A percentile compares a stretch with the other conserved stretches of the same genome.
phyloP scores from a whole-genome alignment of 129 eudicot genomes.

The Tagetes erecta region DNA sequence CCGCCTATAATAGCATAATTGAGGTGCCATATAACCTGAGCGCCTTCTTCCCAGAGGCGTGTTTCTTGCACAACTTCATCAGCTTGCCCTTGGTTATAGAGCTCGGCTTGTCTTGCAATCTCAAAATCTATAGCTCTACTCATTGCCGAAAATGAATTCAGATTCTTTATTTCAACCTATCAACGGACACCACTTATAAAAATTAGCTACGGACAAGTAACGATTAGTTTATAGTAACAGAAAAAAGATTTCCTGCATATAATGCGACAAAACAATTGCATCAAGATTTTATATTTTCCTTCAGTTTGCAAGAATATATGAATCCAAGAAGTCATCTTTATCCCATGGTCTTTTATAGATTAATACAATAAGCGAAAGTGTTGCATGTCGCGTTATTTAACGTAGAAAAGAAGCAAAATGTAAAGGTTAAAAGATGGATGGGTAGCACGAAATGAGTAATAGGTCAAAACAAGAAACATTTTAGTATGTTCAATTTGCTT shows the following conservation, averaged over 20 bases:
- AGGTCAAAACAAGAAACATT: not conserved
- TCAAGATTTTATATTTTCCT: not conserved
- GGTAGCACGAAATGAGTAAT: not conserved
- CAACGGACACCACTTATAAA: not conserved
- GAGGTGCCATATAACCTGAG: slow-evolving; percentile 61
- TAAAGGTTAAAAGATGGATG: not conserved
- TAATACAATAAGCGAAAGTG: not conserved
- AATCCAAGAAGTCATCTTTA: not conserved
- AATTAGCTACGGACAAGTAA: slow-evolving; percentile 28
- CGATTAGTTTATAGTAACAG: not conserved
- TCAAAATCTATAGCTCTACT: slow-evolving; percentile 92
- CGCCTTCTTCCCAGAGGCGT: slow-evolving; percentile 95
- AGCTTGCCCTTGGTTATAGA: slow-evolving; percentile 62
- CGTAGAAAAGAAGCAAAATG: not conserved
- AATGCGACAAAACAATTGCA: not conserved
- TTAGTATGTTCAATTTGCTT: slow-evolving; percentile 3
- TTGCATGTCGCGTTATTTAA: not conserved
- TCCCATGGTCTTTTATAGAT: not conserved
- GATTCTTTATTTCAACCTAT: slow-evolving; percentile 93
- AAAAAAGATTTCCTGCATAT: not conserved
- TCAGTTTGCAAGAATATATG: not conserved
- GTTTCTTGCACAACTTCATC: slow-evolving; percentile 91
- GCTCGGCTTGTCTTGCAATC: slow-evolving; percentile 75
- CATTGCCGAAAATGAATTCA: slow-evolving; percentile 93
- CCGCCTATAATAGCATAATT: not conserved